Evolutionary conservation across 768 basidiomycete genomes (phyloP).

Genomic region (Russula dissimulans): DNA sequence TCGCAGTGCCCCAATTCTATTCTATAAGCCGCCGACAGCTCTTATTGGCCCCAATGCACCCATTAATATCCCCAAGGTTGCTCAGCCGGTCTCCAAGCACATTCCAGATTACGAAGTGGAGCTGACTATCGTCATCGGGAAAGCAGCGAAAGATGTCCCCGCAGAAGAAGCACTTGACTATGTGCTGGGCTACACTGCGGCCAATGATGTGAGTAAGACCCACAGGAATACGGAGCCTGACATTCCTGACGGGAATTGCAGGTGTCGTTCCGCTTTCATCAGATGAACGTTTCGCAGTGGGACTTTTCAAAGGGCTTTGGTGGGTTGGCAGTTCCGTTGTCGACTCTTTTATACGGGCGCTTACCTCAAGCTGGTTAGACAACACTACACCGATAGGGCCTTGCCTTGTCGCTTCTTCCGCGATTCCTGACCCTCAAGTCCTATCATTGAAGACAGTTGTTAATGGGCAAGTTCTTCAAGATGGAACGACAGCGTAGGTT

Average conservation of each 20-base stretch:
- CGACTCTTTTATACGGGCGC: background rate
- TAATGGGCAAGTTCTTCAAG: constrained; percentile 62
- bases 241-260: constrained; percentile 21
- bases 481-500: constrained; percentile 69
- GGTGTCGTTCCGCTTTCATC: constrained; percentile 79
- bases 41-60: constrained; percentile 64
- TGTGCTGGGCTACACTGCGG: constrained; percentile 73
- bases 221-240: background rate
- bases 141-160: constrained; percentile 67
- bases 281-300: constrained; percentile 79
- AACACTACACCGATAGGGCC: constrained; percentile 74
- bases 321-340: constrained; percentile 24
- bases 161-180: constrained; percentile 79
- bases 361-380: constrained; percentile 30
- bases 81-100: constrained; percentile 62
- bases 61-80: constrained; percentile 54
- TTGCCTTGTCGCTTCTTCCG: constrained; percentile 57
- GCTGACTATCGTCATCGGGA: constrained; percentile 75
- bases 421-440: constrained; percentile 57
- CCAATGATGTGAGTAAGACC: constrained; percentile 52
- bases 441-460: constrained; percentile 53
- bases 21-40: constrained; percentile 67
- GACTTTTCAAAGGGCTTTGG: constrained; percentile 83
- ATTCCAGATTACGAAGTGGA: constrained; percentile 80
- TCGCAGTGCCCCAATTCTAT: constrained; percentile 57